These are phyloP conservation scores for Zoysia pacifica DNA, from an alignment of 176 grass and related monocot genomes.

Conservation along the genomic window DNA sequence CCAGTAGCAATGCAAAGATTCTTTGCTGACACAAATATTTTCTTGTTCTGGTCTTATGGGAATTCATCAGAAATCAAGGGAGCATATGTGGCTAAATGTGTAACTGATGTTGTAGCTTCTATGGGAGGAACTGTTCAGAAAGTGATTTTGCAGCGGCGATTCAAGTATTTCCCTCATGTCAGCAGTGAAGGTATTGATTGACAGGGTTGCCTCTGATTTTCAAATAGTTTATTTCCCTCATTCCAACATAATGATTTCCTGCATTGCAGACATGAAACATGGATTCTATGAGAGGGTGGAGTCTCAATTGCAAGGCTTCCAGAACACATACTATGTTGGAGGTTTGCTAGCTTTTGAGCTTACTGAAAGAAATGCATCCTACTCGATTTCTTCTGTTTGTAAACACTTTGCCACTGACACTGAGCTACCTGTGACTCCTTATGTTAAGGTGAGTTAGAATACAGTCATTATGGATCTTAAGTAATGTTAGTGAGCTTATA, in stretches of 20 bases:
- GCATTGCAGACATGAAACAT: slow-evolving; percentile 63
- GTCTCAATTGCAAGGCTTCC: slow-evolving; percentile 72
- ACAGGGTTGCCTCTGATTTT: slow-evolving; percentile 5
- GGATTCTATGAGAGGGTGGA: slow-evolving; percentile 68
- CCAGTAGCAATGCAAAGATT: slow-evolving; percentile 84
- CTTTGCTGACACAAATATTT: slow-evolving; percentile 63
- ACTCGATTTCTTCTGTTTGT: slow-evolving; percentile 60
- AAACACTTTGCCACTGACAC: slow-evolving; percentile 57
- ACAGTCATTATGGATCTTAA: background rate
- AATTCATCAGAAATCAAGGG: slow-evolving; percentile 64
- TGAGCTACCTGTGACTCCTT: slow-evolving; percentile 53
- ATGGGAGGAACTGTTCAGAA: slow-evolving; percentile 63
- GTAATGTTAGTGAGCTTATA: slow-evolving; percentile 23
- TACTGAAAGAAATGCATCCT: slow-evolving; percentile 67
- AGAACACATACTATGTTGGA: slow-evolving; percentile 80
- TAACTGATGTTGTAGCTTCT: slow-evolving; percentile 50
- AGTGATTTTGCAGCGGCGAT: slow-evolving; percentile 64
- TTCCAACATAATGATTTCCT: slow-evolving; percentile 36
- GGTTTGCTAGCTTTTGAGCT: slow-evolving; percentile 77
- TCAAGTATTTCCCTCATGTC: slow-evolving; percentile 82
- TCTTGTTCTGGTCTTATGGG: slow-evolving; percentile 82
- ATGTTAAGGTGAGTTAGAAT: slow-evolving; percentile 61
- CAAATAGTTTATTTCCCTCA: slow-evolving; percentile 34
- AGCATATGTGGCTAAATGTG: slow-evolving; percentile 54
- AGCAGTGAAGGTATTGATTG: slow-evolving; percentile 53